Evolutionary conservation across 345 rosid genomes (phyloP), one percentile per base, ranked within the genome.

Genomic region (Salix koriyanagi): DNA sequence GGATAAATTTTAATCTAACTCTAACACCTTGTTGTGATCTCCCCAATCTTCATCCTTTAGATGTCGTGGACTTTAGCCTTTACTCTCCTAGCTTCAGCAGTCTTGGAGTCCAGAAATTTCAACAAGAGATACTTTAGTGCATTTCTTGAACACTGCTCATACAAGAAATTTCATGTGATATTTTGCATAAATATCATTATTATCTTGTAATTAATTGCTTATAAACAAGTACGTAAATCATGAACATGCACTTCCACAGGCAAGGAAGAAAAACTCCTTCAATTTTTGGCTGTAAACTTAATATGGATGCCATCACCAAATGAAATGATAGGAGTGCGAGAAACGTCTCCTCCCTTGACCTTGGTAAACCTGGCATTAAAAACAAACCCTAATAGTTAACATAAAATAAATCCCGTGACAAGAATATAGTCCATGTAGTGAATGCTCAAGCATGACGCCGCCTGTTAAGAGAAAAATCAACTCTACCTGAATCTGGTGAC

Each of bases 401-500:
- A 1, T 2, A 13, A 12, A n/a, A 5, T 34, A 7, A 54, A 5
- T 14, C 21, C 61, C 2, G 61, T 8, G 12, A 54, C 21, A 54
- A 54, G 21, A 19, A 19, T 21, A 54, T 19, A n/a, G 8, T 54
- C 61, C 25, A 21, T 54, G 61, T 2, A 7, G 12, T 54, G 12
- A 54, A 8, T 19, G 61, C 21, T 54, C 61, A 7, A 54, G 25
- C 0, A 54, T 16, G 54, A 48, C 54, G 21, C 0, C 8, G 21
- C 18, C 58, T 52, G n/a, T 23, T 8, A 56, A 56, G 13, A 56
- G 62, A 9, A 3, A 56, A 54, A 54, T 56, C 62, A 56, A n/a
- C 2, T 56, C 26, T n/a, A 56, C 62, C 62, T 56, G 62, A n/a
- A 56, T 0, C 69, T 76, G 14, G 85, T 83, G 71, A 82, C 73